These are phyloP conservation scores for Leccinum arenicola DNA, from an alignment of 768 basidiomycete genomes.

Conservation along the genomic window DNA sequence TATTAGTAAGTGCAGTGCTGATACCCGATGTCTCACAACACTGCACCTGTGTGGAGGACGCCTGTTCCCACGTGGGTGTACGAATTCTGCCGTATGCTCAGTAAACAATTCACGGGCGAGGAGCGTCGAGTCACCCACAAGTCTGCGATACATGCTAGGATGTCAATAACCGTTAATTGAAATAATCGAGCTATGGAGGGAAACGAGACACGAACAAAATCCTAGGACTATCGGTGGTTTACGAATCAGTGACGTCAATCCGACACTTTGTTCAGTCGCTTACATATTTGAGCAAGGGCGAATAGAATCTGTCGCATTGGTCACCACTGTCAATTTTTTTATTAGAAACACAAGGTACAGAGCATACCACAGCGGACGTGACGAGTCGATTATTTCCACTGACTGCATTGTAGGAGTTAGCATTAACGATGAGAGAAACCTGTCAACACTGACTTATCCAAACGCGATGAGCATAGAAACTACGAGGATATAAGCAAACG, in stretches of 20 bases:
- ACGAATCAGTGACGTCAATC: neutral
- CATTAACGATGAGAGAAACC: neutral
- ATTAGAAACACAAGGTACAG: neutral
- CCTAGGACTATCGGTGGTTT: conserved; percentile 11
- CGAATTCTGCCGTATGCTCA: conserved; percentile 5
- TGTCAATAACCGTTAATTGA: neutral
- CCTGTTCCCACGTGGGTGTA: conserved; percentile 3
- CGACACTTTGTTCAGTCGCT: neutral
- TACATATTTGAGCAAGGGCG: conserved; percentile 14
- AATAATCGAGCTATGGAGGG: neutral
- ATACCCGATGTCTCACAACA: neutral
- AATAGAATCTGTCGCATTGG: conserved; percentile 4
- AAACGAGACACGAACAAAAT: conserved; percentile 9
- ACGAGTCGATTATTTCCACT: conserved; percentile 17
- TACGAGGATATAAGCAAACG: neutral
- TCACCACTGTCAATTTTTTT: neutral
- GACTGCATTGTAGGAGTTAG: conserved; percentile 9
- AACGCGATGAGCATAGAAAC: conserved; percentile 26
- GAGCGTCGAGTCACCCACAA: conserved; percentile 8
- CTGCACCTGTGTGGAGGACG: conserved; percentile 7
- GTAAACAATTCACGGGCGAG: neutral
- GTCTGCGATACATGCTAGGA: neutral
- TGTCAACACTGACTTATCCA: conserved; percentile 22
- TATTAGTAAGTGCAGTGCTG: neutral
- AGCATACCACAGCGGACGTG: conserved; percentile 15